Evolutionary conservation across 2,329 filamentous ascomycete genomes (phyloP).

Genomic region (Cryoendolithus antarcticus): DNA sequence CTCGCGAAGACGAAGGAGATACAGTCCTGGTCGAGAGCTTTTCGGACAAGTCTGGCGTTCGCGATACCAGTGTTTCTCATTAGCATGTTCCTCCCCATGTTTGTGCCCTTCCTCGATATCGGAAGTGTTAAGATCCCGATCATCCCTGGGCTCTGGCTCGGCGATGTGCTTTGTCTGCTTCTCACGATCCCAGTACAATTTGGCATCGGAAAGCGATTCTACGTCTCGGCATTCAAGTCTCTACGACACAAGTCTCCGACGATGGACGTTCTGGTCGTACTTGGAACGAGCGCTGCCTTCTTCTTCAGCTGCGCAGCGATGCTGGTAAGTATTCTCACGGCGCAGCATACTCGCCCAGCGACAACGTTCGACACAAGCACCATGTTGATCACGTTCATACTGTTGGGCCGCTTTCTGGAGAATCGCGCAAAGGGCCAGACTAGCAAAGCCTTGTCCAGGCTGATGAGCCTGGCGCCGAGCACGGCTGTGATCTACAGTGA

Average conservation of each 20-base stretch:
- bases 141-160: conserved; percentile 67
- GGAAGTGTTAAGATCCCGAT: conserved; percentile 52
- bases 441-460: conserved; percentile 76
- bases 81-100: conserved; percentile 91
- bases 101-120: conserved; percentile 61
- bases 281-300: conserved; percentile 90
- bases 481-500: conserved; percentile 96
- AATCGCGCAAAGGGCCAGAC: conserved; percentile 94
- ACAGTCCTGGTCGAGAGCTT: conserved; percentile 77
- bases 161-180: conserved; percentile 69
- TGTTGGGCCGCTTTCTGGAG: conserved; percentile 79
- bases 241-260: conserved; percentile 83
- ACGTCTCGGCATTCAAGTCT: conserved; percentile 84
- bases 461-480: conserved; percentile 92
- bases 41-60: conserved; percentile 65
- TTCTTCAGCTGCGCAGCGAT: conserved; percentile 86
- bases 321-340: conserved; percentile 63
- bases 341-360: conserved; percentile 66
- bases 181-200: conserved; percentile 93
- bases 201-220: conserved; percentile 89
- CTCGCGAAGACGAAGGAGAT: conserved; percentile 94
- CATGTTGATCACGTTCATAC: conserved; percentile 96
- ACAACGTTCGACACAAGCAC: conserved; percentile 97
- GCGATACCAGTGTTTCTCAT: conserved; percentile 84
- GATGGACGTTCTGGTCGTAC: conserved; percentile 91